Base-by-base conservation (phyloP, 306 rosid genomes). In the Canavalia ensiformis region DNA sequence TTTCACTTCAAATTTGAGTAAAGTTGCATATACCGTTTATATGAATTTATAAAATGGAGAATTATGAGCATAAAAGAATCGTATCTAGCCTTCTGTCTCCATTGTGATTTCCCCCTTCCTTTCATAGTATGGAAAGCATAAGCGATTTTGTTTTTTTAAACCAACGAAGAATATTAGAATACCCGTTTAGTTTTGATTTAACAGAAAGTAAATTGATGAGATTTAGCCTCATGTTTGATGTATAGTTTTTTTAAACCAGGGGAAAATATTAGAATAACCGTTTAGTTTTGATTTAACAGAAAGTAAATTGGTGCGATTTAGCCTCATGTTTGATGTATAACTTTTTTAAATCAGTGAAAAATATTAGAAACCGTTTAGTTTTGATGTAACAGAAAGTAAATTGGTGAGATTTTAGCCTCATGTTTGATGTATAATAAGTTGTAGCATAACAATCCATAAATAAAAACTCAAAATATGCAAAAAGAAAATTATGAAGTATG, bases 261-360 rank as follows among this genome's bases (percentile, higher is more conserved):
- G 12, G 30, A 56, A 55, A 39, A 73, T 73, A 39, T 10, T 54
- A 8, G 0, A 54, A 8, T 8, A 18, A 12, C 25, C 1, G 25
- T 18, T 54, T 7, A n/a, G 34, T 54, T 72, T 54, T 37, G 25
- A 54, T 72, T 52, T 25, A 54, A 9, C 18, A 10, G 55, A 68
- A 41, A 56, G 55, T 41, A 12, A 28, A 55, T 54, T 31, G 46
- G 47, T 47, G n/a, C n/a, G 13, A 55, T 6, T 8, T 11, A 33
- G 75, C 57, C 30, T 67, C 58, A 78, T 55, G 34, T 46, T 18
- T 37, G 29, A 42, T 68, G 35, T 78, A 8, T n/a, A 67, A 7
- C 8, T 18, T 39, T 55, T 44, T 41, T 64, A 35, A 28, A 12
- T 7, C 35, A 10, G 28, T 39, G 12, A 44, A 56, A 55, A 39